phyloP scores from a whole-genome alignment of 805 yeast species.

The Candida multigemmis region DNA sequence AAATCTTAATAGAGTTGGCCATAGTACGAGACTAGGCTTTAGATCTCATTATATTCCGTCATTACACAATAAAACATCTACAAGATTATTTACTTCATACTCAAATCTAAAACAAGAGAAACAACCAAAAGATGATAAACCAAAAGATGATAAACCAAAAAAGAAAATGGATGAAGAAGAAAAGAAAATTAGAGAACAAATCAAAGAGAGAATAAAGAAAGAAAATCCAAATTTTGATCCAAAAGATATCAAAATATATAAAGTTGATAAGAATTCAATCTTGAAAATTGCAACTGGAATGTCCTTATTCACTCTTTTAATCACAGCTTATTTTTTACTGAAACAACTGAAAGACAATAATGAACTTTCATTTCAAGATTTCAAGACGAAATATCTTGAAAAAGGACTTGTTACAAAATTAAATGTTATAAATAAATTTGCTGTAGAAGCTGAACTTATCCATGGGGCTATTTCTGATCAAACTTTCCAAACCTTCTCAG shows the following conservation, averaged over 20 bases:
- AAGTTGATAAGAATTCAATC: slow-evolving; percentile 10
- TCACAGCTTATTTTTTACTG: slow-evolving; percentile 5
- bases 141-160: slow-evolving; percentile 5
- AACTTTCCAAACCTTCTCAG: slow-evolving; percentile 26
- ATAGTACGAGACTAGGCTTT: too few relatives aligned
- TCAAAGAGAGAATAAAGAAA: slow-evolving; percentile 19
- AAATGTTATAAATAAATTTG: slow-evolving; percentile 61
- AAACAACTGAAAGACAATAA: slow-evolving; percentile 8
- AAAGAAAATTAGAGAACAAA: slow-evolving; percentile 23
- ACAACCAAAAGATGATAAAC: slow-evolving; percentile 2
- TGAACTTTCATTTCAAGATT: slow-evolving; percentile 65
- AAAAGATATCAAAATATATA: slow-evolving; percentile 21
- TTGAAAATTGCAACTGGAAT: slow-evolving; percentile 10
- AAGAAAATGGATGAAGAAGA: slow-evolving; percentile 16
- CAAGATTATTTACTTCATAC: not conserved
- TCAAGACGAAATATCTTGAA: slow-evolving; percentile 69
- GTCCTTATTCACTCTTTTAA: slow-evolving; percentile 9
- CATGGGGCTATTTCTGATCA: slow-evolving; percentile 33
- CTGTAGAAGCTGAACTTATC: slow-evolving; percentile 62
- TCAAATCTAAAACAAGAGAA: not conserved
- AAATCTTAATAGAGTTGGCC: too few relatives aligned
- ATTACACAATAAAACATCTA: too few relatives aligned
- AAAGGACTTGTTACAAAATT: slow-evolving; percentile 70
- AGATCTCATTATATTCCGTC: too few relatives aligned
- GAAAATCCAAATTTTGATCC: slow-evolving; percentile 16